Base-by-base conservation (phyloP, 345 rosid genomes). In the Gossypium longicalyx region DNA sequence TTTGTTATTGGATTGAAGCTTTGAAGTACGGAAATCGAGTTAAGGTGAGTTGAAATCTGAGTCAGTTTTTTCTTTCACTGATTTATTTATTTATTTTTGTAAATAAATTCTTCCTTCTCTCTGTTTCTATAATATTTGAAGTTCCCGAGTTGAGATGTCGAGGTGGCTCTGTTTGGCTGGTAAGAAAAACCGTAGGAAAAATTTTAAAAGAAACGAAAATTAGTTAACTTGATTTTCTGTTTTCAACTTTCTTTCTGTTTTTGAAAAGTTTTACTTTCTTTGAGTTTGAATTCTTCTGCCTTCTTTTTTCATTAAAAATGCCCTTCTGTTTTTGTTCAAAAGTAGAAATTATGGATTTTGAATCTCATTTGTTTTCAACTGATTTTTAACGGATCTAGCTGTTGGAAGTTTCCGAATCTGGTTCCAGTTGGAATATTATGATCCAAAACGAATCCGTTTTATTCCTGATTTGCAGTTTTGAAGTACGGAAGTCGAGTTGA, bases 161-260 rank as follows among this genome's bases (percentile, higher is more conserved):
- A 67, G 8, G 22, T 57, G 11, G 3, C 53, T 75, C 73, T 47
- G 76, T 79, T 70, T 57, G 76, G 73, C 63, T 5, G 22, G 51
- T n/a, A 2, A 76, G 76, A 72, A 76, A 79, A 56, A 0, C 0
- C 12, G 7, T 52, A 13, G 22, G 47, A 25, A 25, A 34, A 34
- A 34, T 34, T 4, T 34, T 34, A 2, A 12, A 23, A 11, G 34
- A 54, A 17, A 10, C 6, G 13, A 0, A 16, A 16, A 51, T 0
- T 51, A 15, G 56, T 4, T 54, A 54, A 27, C 52, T 66, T 44
- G 38, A 12, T 72, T 72, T n/a, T 64, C 13, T 44, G 56, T 45
- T 77, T 72, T 66, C 4, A 27, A 3, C n/a, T 16, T 12, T 45
- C 15, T 27, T 65, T 43, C 9, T 19, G 11, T 12, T 19, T 41